Evolutionary conservation across 164 flowering plant species (phyloP).

Genomic region (Vitis labrusca): DNA sequence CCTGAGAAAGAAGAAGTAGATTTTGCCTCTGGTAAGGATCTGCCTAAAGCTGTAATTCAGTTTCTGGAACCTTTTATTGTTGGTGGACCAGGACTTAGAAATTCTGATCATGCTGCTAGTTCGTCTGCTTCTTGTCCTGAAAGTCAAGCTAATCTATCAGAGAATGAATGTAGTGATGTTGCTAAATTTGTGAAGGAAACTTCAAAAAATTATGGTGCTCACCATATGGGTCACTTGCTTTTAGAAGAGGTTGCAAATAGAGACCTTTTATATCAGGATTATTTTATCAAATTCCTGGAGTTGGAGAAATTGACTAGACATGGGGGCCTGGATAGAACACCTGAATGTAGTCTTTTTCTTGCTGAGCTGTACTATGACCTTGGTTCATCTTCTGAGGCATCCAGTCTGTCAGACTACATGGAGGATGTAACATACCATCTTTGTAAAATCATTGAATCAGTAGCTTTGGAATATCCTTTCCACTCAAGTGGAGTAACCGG

Average conservation of each 20-base stretch:
- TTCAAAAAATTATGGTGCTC: conserved; percentile 78
- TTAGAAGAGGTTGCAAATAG: conserved; percentile 62
- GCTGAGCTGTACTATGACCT: conserved; percentile 83
- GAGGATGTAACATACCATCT: conserved; percentile 75
- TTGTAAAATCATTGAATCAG: conserved; percentile 81
- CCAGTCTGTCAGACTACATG: conserved; percentile 45
- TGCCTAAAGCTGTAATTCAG: conserved; percentile 55
- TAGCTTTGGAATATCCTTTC: conserved; percentile 56
- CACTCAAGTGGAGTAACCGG: conserved; percentile 20
- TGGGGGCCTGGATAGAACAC: conserved; percentile 71
- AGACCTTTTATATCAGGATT: conserved; percentile 45
- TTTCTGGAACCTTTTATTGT: conserved; percentile 64
- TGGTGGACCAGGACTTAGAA: conserved; percentile 30
- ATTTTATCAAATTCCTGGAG: conserved; percentile 62
- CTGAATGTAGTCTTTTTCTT: conserved; percentile 83
- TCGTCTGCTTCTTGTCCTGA: conserved; percentile 25
- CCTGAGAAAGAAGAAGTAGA: conserved; percentile 86
- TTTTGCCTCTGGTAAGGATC: conserved; percentile 52
- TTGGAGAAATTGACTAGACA: conserved; percentile 81
- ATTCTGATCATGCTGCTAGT: conserved; percentile 24
- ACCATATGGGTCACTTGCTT: conserved; percentile 79
- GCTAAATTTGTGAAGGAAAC: conserved; percentile 46
- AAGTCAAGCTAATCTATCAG: conserved; percentile 21
- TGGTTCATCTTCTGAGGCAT: conserved; percentile 43
- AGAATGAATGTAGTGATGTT: conserved; percentile 48